These are phyloP conservation scores for Mycothermus thermophilus DNA, from an alignment of 495 filamentous ascomycete genomes.

Conservation along the genomic window DNA sequence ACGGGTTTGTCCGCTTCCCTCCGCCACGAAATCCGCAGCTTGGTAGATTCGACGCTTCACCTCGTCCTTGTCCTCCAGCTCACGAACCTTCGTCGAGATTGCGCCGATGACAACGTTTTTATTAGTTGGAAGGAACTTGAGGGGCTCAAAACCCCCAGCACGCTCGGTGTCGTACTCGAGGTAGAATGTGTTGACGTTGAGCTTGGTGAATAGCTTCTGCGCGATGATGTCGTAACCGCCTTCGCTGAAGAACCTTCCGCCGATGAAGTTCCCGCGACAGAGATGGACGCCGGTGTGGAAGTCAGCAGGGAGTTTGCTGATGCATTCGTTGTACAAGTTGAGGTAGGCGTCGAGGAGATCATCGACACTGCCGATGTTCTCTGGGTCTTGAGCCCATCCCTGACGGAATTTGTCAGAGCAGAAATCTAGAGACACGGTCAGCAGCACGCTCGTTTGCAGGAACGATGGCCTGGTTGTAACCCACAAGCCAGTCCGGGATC, in stretches of 20 bases:
- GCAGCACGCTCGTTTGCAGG: slow-evolving; percentile 1
- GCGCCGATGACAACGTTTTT: slow-evolving; percentile 68
- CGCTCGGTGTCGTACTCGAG: slow-evolving; percentile 71
- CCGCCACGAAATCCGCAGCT: slow-evolving; percentile 57
- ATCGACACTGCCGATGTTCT: slow-evolving; percentile 40
- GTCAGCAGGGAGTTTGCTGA: slow-evolving; percentile 48
- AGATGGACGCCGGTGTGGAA: slow-evolving; percentile 66
- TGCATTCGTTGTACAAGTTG: slow-evolving; percentile 59
- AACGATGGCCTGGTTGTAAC: slow-evolving; percentile 9
- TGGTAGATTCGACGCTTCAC: slow-evolving; percentile 53
- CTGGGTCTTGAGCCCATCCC: slow-evolving; percentile 49
- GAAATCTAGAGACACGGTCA: slow-evolving; percentile 40
- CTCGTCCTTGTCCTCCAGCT: slow-evolving; percentile 61
- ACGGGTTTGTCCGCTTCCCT: slow-evolving; percentile 47
- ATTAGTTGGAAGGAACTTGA: slow-evolving; percentile 53
- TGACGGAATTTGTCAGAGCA: slow-evolving; percentile 61
- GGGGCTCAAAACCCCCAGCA: slow-evolving; percentile 65
- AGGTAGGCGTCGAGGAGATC: slow-evolving; percentile 63
- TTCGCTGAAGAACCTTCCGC: slow-evolving; percentile 63
- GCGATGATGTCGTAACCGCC: slow-evolving; percentile 73
- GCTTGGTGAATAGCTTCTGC: slow-evolving; percentile 59
- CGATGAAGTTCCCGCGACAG: slow-evolving; percentile 71
- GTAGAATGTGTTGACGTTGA: slow-evolving; percentile 68
- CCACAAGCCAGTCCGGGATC: slow-evolving; percentile 65
- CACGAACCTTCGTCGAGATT: slow-evolving; percentile 58